Conservation (phyloP, 345 rosid species). For the Pelargonium nanum region DNA sequence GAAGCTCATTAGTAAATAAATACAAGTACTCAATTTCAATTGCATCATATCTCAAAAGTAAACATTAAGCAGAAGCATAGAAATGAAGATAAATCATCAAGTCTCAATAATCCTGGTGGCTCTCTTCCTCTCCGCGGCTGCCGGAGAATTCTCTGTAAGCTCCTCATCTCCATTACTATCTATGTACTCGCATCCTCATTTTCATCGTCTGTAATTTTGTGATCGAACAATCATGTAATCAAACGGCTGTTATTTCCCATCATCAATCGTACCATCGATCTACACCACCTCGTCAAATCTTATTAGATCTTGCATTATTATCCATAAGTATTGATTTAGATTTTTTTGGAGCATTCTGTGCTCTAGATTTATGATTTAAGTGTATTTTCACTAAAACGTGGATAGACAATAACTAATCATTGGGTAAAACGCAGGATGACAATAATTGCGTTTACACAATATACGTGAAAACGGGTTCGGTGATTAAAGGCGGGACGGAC, state of each 20-base stretch:
- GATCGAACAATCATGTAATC: neutral
- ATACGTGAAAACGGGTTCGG: slow-evolving; percentile 31
- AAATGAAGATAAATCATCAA: neutral
- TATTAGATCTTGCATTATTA: too few species aligned
- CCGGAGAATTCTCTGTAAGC: slow-evolving; percentile 11
- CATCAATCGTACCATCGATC: too few species aligned
- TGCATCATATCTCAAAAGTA: neutral
- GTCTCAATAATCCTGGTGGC: slow-evolving; percentile 3
- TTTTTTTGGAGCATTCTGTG: neutral
- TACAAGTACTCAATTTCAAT: neutral
- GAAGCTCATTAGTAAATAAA: neutral
- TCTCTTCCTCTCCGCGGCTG: slow-evolving; percentile 4
- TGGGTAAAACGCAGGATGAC: neutral
- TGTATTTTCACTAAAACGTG: neutral
- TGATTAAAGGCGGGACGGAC: slow-evolving; percentile 33
- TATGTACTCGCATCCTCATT: too few species aligned
- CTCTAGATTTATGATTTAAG: neutral
- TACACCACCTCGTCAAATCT: neutral
- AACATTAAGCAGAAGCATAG: neutral
- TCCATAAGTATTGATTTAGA: neutral
- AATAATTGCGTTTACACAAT: slow-evolving; percentile 26
- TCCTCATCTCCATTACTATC: neutral
- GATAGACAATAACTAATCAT: neutral
- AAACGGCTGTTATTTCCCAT: neutral
- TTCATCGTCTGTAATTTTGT: neutral